These are phyloP conservation scores for Xylariaceae sp. DNA, from an alignment of 2,329 filamentous ascomycete species.

Conservation along the genomic window DNA sequence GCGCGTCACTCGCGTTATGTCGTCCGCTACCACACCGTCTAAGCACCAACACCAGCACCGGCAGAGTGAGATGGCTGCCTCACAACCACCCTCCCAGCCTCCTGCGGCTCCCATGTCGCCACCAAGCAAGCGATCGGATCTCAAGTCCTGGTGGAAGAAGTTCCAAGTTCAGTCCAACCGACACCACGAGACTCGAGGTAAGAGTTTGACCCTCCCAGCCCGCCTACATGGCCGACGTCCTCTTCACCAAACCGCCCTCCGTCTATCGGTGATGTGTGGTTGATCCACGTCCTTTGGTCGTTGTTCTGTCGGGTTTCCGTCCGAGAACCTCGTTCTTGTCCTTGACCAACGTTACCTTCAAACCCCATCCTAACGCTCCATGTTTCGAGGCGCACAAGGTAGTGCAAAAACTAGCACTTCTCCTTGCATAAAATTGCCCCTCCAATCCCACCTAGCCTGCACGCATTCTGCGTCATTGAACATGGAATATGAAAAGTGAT, in stretches of 20 bases:
- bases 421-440: background rate
- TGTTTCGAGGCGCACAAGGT: background rate
- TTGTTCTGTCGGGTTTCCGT: background rate
- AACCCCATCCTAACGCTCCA: constrained; percentile 1
- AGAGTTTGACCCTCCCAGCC: constrained; percentile 27
- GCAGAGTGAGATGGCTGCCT: constrained; percentile 25
- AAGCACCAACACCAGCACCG: constrained; percentile 21
- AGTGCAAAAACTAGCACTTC: background rate
- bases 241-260: background rate
- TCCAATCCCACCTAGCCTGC: background rate
- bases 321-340: background rate
- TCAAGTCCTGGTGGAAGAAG: constrained; percentile 95
- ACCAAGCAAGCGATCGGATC: constrained; percentile 70
- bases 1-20: constrained; percentile 34
- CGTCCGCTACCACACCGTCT: constrained; percentile 30
- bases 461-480: background rate
- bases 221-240: constrained; percentile 6
- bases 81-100: constrained; percentile 24
- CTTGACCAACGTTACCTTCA: background rate
- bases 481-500: constrained; percentile 10
- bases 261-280: background rate
- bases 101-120: constrained; percentile 54
- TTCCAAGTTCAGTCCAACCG: constrained; percentile 69
- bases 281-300: background rate
- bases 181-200: constrained; percentile 54